Percentiles rank a stretch among this genome's conserved stretches.
Evolutionary conservation across 2,329 filamentous ascomycete genomes (phyloP).

Genomic region (Claviceps cyperi): DNA sequence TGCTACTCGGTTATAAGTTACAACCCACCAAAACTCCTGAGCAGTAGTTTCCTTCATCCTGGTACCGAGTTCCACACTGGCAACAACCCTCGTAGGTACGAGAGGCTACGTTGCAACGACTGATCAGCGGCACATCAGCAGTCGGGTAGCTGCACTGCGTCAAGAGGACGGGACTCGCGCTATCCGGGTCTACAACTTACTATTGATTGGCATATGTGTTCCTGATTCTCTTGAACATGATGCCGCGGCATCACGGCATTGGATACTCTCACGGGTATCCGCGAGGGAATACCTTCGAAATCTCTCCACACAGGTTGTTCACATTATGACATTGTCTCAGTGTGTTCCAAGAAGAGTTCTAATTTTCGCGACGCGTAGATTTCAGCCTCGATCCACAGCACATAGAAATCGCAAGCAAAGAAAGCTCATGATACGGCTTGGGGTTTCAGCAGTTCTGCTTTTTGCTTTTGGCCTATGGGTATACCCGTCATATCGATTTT

Average conservation of each 20-base stretch:
- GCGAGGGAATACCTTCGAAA: constrained; percentile 64
- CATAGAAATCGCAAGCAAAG: constrained; percentile 56
- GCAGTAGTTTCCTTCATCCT: no score
- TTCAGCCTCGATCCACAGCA: constrained; percentile 68
- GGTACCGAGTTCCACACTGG: no score
- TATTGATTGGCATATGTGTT: constrained; percentile 15
- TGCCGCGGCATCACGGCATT: constrained; percentile 66
- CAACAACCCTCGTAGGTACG: background rate
- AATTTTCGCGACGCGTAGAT: constrained; percentile 22
- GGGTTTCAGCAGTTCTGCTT: constrained; percentile 40
- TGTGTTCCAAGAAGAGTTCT: background rate
- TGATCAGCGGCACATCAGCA: background rate
- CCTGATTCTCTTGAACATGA: constrained; percentile 43
- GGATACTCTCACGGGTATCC: constrained; percentile 78
- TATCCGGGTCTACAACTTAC: background rate
- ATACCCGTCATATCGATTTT: constrained; percentile 50
- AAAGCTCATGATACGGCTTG: constrained; percentile 56
- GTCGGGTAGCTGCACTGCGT: background rate
- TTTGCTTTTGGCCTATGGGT: constrained; percentile 61
- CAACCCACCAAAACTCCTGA: no score
- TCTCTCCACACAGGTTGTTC: constrained; percentile 68
- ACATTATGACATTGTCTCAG: background rate
- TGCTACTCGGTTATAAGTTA: no score
- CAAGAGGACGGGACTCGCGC: background rate
- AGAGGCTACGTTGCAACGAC: background rate